Percentiles rank a stretch among this genome's conserved stretches.
Conservation (phyloP, 768 basidiomycete species). For the Boletellus sp. region DNA sequence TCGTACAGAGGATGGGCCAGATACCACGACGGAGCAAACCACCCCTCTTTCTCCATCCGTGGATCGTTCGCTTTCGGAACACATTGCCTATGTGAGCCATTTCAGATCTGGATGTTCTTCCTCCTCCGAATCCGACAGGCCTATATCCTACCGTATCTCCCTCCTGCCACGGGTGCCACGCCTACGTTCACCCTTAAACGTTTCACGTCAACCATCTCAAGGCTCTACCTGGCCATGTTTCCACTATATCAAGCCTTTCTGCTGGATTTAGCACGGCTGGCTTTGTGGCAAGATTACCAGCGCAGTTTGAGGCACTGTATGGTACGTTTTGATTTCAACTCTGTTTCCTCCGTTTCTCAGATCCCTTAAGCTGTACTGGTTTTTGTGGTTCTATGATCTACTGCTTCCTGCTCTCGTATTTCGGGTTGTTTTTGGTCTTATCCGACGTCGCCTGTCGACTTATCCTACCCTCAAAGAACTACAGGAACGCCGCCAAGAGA, state of each 20-base stretch:
- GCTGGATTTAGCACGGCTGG: conserved; percentile 37
- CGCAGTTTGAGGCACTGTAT: conserved; percentile 48
- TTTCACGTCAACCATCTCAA: conserved; percentile 46
- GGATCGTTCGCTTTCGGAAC: conserved; percentile 25
- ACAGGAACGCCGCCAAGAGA: conserved; percentile 46
- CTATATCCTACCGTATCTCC: conserved; percentile 47
- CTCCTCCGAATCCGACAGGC: conserved; percentile 24
- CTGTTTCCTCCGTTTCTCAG: conserved; percentile 1
- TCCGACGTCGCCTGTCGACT: conserved; percentile 46
- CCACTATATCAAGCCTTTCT: conserved; percentile 49
- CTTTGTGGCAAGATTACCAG: conserved; percentile 51
- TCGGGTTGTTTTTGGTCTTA: conserved; percentile 44
- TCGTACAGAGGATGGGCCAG: background rate
- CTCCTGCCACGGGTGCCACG: conserved; percentile 35
- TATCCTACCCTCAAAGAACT: conserved; percentile 56
- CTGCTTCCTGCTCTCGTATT: conserved; percentile 51
- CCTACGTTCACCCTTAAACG: conserved; percentile 54
- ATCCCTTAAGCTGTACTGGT: conserved; percentile 52
- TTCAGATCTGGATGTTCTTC: conserved; percentile 6
- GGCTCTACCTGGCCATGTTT: conserved; percentile 52
- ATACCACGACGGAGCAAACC: background rate
- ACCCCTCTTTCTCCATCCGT: conserved; percentile 1
- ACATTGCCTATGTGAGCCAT: conserved; percentile 24
- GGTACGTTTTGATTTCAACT: conserved; percentile 36
- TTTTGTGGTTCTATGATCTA: conserved; percentile 57